Conservation (phyloP, 1,284 basidiomycete species). For the Microbotryum intermedium region DNA sequence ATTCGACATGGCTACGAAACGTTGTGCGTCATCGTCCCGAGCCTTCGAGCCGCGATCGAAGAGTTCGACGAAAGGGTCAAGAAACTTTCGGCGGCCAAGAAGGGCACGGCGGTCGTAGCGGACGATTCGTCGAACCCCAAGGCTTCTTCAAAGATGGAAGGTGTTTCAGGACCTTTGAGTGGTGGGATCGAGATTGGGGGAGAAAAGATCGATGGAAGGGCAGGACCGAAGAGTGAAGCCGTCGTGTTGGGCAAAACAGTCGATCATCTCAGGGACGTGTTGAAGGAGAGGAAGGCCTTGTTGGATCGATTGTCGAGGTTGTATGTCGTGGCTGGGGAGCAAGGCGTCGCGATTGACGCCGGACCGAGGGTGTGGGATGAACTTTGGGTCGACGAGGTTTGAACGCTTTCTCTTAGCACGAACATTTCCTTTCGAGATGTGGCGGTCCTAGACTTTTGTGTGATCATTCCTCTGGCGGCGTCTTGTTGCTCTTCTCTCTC, state of each 20-base stretch:
- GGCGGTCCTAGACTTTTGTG: no score
- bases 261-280: conserved; percentile 61
- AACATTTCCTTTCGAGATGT: no score
- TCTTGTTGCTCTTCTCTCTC: no score
- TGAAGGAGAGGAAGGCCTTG: conserved; percentile 52
- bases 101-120: conserved; percentile 36
- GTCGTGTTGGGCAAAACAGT: conserved; percentile 78
- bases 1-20: conserved; percentile 81
- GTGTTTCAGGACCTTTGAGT: conserved; percentile 21
- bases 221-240: conserved; percentile 75
- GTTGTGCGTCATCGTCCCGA: conserved; percentile 68
- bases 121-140: neutral
- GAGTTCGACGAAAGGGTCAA: conserved; percentile 37
- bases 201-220: conserved; percentile 64
- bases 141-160: neutral
- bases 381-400: neutral
- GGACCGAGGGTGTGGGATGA: conserved; percentile 5
- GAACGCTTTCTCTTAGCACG: no score
- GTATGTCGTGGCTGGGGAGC: neutral
- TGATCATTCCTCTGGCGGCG: no score
- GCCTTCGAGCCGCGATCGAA: conserved; percentile 60
- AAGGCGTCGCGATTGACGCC: neutral
- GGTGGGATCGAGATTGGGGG: conserved; percentile 41
- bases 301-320: conserved; percentile 48
- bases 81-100: conserved; percentile 47